Evolutionary conservation across 345 rosid species (phyloP), one percentile per base, ranked within the genome.

Genomic region (Cardamine resedifolia): DNA sequence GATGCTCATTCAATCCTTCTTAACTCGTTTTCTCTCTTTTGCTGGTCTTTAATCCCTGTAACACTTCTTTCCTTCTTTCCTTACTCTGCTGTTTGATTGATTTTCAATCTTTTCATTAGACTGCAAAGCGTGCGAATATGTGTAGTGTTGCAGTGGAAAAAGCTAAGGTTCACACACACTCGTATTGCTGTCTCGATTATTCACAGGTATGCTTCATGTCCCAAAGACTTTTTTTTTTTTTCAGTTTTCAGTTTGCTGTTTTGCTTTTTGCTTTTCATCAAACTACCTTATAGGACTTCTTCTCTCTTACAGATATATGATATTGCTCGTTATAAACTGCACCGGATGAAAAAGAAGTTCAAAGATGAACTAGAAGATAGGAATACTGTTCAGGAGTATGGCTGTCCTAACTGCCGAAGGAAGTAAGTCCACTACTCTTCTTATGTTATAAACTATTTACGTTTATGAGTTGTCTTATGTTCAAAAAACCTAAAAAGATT

Each of bases 161-260:
- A 80, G 73, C 81, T 74, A 94, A 91, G 85, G 38, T 84, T 61
- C 95, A 91, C 62, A 88, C 89, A 1, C 96, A 89, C 69, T 88
- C 95, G 1, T 94, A 94, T 67, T 91, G 96, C 74, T 88, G 96
- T 81, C 80, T 88, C 39, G 96, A 91, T 78, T 91, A 91, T 83
- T 75, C 91, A 31, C 97, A 89, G 87, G 91, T 91, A 49, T 27
- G 65, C 56, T 64, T 31, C 62, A 61, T 56, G 58, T 57, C 34
- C 65, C 12, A 7, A 15, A 79, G 34, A 45, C 21, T 12, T 21
- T 36, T 15, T 24, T 15, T 4, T 11, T 10, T 34, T 34, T n/a
- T n/a, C n/a, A n/a, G 31, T 7, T 31, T 43, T 21, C 18, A 6
- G 21, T 73, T 24, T 58, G 23, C 23, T 56, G 6, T 8, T 60